Evolutionary conservation across 2,329 filamentous ascomycete species (phyloP).

Genomic region (Monosporascus sp.): DNA sequence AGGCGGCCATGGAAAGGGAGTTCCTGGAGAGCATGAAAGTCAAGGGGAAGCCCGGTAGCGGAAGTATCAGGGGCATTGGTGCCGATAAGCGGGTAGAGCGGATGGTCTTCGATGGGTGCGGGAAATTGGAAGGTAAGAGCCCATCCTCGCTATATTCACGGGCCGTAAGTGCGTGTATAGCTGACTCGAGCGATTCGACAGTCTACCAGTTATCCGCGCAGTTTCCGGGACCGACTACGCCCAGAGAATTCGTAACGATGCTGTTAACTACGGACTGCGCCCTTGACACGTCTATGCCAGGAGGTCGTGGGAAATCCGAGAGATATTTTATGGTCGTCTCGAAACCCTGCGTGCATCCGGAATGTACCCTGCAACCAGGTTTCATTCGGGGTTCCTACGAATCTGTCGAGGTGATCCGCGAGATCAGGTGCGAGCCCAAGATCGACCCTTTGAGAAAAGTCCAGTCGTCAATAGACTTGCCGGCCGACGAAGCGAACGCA

Average conservation of each 20-base stretch:
- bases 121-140: conserved; percentile 56
- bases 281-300: conserved; percentile 27
- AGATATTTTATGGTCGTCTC: conserved; percentile 83
- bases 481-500: conserved; percentile 23
- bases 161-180: not conserved
- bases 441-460: conserved; percentile 33
- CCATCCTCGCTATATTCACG: not conserved
- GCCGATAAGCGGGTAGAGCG: conserved; percentile 71
- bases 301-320: conserved; percentile 34
- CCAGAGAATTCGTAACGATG: conserved; percentile 81
- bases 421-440: conserved; percentile 55
- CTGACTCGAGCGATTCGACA: conserved; percentile 25
- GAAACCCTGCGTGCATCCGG: conserved; percentile 73
- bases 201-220: conserved; percentile 84
- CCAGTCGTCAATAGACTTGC: conserved; percentile 40
- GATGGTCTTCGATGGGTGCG: conserved; percentile 49
- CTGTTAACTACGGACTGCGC: conserved; percentile 62
- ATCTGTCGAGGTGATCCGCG: conserved; percentile 84
- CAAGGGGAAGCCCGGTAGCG: conserved; percentile 63
- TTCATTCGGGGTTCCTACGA: conserved; percentile 85
- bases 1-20: conserved; percentile 69
- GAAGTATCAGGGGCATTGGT: conserved; percentile 78
- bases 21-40: conserved; percentile 73
- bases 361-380: conserved; percentile 63
- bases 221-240: conserved; percentile 83